Evolutionary conservation across 1,284 basidiomycete species (phyloP).

Genomic region (Malassezia brasiliensis): DNA sequence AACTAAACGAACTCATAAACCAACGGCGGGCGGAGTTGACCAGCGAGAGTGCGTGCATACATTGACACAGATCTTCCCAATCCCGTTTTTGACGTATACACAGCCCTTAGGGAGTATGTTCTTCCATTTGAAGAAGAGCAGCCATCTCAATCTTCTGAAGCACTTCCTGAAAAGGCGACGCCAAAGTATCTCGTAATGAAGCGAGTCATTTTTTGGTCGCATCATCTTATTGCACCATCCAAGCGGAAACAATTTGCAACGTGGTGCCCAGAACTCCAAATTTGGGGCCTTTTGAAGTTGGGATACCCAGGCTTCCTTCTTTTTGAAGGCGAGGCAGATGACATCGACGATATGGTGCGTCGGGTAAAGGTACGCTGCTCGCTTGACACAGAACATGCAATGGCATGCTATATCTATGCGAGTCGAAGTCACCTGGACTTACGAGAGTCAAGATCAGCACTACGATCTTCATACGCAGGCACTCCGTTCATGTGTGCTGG

Average conservation of each 20-base stretch:
- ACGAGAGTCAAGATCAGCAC: too few relatives aligned
- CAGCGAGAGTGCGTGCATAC: neutral
- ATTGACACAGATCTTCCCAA: neutral
- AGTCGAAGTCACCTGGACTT: constrained; percentile 5
- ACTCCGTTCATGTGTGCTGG: neutral
- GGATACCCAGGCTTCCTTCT: constrained; percentile 22
- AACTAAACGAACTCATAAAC: neutral
- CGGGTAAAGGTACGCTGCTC: constrained; percentile 19
- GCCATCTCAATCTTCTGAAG: neutral
- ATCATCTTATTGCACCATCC: constrained; percentile 21
- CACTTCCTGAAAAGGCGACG: neutral
- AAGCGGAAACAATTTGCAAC: constrained; percentile 19
- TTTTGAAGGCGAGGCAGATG: constrained; percentile 20
- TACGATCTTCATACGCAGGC: neutral
- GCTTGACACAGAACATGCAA: constrained; percentile 6
- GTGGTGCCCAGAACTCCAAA: constrained; percentile 20
- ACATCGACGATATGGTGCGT: constrained; percentile 20
- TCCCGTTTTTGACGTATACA: constrained; percentile 10
- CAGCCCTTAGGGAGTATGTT: neutral
- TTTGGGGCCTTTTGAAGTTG: constrained; percentile 20
- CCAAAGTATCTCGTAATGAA: neutral
- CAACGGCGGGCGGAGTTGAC: neutral
- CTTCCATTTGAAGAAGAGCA: neutral
- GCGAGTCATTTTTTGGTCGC: constrained; percentile 18
- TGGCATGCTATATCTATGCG: constrained; percentile 16